Percentiles rank a stretch among this genome's conserved stretches.
Conservation (phyloP, 2,329 filamentous ascomycete genomes). For the Chrysoporthe austroafricana region DNA sequence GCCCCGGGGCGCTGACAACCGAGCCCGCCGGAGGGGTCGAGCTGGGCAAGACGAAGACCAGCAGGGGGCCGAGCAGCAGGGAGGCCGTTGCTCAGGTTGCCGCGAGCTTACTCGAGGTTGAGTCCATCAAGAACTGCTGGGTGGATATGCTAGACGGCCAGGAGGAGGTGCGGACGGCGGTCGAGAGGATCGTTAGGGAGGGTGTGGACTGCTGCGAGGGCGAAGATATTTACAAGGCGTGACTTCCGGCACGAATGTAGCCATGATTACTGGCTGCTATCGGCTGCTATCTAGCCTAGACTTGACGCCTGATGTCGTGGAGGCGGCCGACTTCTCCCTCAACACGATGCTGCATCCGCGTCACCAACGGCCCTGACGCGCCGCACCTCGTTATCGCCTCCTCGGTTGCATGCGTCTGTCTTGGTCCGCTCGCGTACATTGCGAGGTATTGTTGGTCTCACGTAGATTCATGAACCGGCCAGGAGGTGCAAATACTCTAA, state of each 20-base stretch:
- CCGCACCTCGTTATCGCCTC: not conserved
- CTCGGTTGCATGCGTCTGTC: not conserved
- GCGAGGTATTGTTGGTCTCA: not conserved
- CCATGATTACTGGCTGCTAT: not conserved
- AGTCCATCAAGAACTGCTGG: constrained; percentile 54
- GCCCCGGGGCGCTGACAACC: constrained; percentile 55
- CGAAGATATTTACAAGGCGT: constrained; percentile 43
- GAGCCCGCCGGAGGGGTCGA: constrained; percentile 51
- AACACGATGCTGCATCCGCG: not conserved
- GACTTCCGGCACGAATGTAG: not conserved
- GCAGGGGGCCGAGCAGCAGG: constrained; percentile 51
- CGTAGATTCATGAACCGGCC: not conserved
- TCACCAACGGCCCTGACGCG: not conserved
- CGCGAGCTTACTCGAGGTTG: constrained; percentile 56
- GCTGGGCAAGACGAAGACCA: constrained; percentile 49
- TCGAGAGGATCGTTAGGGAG: constrained; percentile 53
- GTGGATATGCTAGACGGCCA: constrained; percentile 59
- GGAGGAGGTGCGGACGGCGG: constrained; percentile 51
- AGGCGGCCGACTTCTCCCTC: not conserved
- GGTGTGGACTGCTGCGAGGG: constrained; percentile 57
- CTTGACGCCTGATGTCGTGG: not conserved
- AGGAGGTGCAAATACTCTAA: not conserved
- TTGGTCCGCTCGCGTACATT: too few relatives aligned
- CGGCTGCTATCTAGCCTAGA: not conserved
- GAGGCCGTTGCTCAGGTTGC: constrained; percentile 64